Conservation (phyloP, 2,329 filamentous ascomycete genomes). For the Diplodia scrobiculata region DNA sequence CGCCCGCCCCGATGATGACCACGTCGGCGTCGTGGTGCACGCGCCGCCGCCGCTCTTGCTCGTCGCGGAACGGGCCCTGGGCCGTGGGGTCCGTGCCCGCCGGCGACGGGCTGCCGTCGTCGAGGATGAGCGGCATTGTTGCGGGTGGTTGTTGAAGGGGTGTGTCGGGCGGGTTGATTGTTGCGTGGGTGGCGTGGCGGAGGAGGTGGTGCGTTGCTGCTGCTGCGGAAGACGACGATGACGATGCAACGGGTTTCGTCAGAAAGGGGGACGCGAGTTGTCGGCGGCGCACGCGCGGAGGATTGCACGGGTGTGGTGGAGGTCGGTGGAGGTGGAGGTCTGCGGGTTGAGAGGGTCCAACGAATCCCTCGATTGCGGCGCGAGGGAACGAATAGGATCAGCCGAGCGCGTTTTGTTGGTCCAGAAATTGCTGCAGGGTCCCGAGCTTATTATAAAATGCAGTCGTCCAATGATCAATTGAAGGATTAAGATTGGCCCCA, state of each 20-base stretch:
- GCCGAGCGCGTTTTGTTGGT: background rate
- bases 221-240: background rate
- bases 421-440: background rate
- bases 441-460: background rate
- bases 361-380: too few species aligned
- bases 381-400: background rate
- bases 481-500: background rate
- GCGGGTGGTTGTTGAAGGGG: background rate
- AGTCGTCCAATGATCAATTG: background rate
- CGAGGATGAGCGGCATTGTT: constrained; percentile 25
- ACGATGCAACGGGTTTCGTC: background rate
- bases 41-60: constrained; percentile 44
- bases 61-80: constrained; percentile 1
- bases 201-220: too few species aligned
- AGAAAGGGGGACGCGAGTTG: background rate
- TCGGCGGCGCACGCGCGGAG: too few species aligned
- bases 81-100: constrained; percentile 10
- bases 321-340: background rate
- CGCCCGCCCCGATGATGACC: constrained; percentile 86
- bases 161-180: too few species aligned
- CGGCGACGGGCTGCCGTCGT: constrained; percentile 19
- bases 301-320: background rate
- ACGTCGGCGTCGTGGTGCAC: constrained; percentile 71
- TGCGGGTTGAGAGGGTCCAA: background rate
- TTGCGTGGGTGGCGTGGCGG: background rate